Evolutionary conservation across 306 rosid genomes (phyloP).

Genomic region (Cucurbita argyrosperma): DNA sequence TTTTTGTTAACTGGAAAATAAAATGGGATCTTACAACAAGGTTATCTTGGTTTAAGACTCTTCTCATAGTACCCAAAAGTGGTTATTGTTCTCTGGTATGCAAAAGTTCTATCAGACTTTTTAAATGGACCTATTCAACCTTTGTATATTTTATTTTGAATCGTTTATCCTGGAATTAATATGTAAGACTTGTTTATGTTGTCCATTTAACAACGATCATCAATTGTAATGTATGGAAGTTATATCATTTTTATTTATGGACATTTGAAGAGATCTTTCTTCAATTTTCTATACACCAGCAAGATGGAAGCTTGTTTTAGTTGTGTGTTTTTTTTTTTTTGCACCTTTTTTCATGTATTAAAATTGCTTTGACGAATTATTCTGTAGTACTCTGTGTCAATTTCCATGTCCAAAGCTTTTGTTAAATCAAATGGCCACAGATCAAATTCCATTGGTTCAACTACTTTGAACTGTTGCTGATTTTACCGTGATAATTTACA

Average conservation of each 20-base stretch:
- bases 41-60: too few species aligned
- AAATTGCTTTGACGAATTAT: not conserved
- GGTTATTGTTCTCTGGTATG: too few species aligned
- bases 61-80: too few species aligned
- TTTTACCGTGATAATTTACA: constrained; percentile 17
- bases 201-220: not conserved
- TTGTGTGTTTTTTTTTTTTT: not conserved
- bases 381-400: too few species aligned
- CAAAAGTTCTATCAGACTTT: not conserved
- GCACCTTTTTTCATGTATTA: not conserved
- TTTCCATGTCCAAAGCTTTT: too few species aligned
- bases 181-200: not conserved
- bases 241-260: not conserved
- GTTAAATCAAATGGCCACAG: too few species aligned
- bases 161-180: not conserved
- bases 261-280: not conserved
- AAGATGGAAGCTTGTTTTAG: not conserved
- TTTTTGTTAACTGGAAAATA: too few species aligned
- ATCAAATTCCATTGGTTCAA: not conserved
- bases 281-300: not conserved
- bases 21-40: too few species aligned
- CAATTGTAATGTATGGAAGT: not conserved
- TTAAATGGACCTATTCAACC: not conserved
- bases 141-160: not conserved
- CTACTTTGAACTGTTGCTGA: not conserved